Evolutionary conservation across 2,329 filamentous ascomycete species (phyloP), one percentile per base, ranked within the genome.

Genomic region (Xylariaceae sp.): DNA sequence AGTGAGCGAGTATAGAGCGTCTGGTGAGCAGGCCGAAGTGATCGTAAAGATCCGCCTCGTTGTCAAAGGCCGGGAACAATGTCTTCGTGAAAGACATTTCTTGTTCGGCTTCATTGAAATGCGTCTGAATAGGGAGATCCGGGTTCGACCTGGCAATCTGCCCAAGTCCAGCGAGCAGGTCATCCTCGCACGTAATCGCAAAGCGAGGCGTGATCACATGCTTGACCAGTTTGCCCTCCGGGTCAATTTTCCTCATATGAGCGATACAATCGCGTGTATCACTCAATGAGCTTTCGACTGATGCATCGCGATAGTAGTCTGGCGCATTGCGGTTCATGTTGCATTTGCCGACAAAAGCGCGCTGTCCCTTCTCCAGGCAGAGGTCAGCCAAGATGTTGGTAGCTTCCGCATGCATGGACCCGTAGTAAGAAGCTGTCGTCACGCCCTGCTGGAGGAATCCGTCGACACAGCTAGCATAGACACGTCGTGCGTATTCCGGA

Each of bases 1-100:
- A 86, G 64, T 88, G 85, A 0, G 85, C 85, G 0, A 88, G 76
- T 53, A 88, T 85, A 0, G 80, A 77, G 6, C 79, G 75, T 2
- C 70, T 57, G 1, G 71, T 77, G 4, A 88, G 71, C 3, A 88
- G 68, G 0, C 76, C 76, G 55, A 77, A 84, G 59, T 73, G 66
- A 7, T 73, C 70, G 62, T 87, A 87, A 3, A 87, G 70, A 51
- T 85, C 81, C 0, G 76, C 80, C 65, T 87, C 83, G 51, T 74
- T 81, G 2, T 64, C 60, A 48, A 82, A 82, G 0, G 73, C 67
- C 0, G 81, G 81, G 60, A 85, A 86, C 2, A 87, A 68, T 0
- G 72, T 66, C 6, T 67, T 68, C 0, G 83, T 86, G 26, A 77
- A 75, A 1, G 71, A 60, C 51, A 84, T 80, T 65, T 87, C 84